phyloP scores from a whole-genome alignment of 129 eudicot genomes.

The Sambucus nigra region DNA sequence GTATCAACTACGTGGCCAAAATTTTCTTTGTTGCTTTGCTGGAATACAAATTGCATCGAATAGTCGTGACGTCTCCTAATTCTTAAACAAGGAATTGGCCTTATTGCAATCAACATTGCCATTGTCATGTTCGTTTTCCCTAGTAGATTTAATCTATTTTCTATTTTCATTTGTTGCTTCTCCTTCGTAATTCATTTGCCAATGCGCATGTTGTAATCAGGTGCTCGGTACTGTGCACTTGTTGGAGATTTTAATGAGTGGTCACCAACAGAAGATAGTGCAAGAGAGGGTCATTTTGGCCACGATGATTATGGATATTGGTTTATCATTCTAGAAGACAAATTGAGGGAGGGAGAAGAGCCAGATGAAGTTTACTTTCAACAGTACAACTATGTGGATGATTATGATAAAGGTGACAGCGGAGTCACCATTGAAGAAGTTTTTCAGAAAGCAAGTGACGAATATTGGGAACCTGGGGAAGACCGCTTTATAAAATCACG shows the following conservation, averaged over 20 bases:
- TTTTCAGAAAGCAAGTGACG: conserved; percentile 79
- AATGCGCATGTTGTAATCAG: conserved; percentile 28
- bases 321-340: conserved; percentile 92
- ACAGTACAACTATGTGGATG: conserved; percentile 71
- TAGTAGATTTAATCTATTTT: neutral
- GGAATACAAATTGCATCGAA: neutral
- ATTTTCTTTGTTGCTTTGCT: neutral
- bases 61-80: neutral
- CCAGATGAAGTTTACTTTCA: conserved; percentile 82
- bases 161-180: neutral
- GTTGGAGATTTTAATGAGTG: conserved; percentile 89
- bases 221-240: conserved; percentile 93
- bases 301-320: conserved; percentile 98
- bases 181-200: neutral
- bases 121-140: neutral
- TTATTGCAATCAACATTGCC: neutral
- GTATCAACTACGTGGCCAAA: neutral
- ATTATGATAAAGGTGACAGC: conserved; percentile 84
- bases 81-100: neutral
- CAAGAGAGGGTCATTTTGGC: conserved; percentile 90
- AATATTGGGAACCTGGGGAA: conserved; percentile 99
- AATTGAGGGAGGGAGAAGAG: conserved; percentile 74
- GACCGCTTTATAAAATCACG: conserved; percentile 62
- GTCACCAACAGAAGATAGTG: conserved; percentile 84
- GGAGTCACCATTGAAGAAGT: conserved; percentile 61